Base-by-base conservation (phyloP, 306 rosid genomes). In the Cicer pinnatifidum region DNA sequence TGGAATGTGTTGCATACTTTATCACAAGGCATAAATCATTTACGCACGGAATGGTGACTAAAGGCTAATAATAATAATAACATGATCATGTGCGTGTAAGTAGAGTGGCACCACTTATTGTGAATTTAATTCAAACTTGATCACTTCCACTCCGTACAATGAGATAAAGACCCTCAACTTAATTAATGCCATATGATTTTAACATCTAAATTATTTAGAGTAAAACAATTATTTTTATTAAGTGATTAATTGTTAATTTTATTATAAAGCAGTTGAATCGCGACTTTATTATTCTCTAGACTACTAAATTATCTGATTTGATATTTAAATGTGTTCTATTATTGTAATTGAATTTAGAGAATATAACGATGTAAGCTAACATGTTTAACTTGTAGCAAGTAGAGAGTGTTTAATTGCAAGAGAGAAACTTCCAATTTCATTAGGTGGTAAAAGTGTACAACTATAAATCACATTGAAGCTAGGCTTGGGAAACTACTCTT, bases 61-160 rank as follows among this genome's bases (percentile, higher is more conserved):
- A 28, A 28, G 33, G 33, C 33, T 28, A 38, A 39, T 17, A 15
- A 39, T 9, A 43, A 39, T 5, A 63, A 13, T 33, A 33, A 28
- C 17, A 66, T 11, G 71, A 53, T 23, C 73, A 81, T 72, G 84
- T 76, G 84, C 66, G 3, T 59, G 43, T 67, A 28, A 72, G 64
- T 13, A 23, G 71, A 46, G 76, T 61, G 84, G 66, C 69, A 66
- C 75, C 82, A 38, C 75, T 65, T 65, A 2, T 54, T 54, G 33
- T 47, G 16, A 50, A 9, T 46, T 68, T 73, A 71, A 50, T 48
- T 48, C 69, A 67, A 73, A 76, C 41, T 69, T 15, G 59, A 46
- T 78, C 37, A 46, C 43, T 59, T 67, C 19, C 51, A 20, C 17
- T 69, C 83, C 90, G 83, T 84, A 84, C 88, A 38, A 50, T 57